Evolutionary conservation across 495 filamentous ascomycete genomes (phyloP), one percentile per base, ranked within the genome.

Genomic region (Eremomyces bilateralis): DNA sequence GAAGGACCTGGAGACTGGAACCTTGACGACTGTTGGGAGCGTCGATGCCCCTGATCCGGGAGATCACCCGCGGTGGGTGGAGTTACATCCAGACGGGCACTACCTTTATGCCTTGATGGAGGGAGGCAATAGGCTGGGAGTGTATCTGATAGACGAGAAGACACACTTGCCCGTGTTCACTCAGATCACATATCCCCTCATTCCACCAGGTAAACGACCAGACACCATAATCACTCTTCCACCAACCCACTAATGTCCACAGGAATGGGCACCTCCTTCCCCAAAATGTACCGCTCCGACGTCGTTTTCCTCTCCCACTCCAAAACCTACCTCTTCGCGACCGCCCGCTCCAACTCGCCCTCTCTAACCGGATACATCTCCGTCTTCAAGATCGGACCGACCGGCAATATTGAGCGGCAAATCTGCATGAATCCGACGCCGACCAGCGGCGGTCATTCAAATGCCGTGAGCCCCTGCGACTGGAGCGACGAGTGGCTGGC

Each of bases 101-200:
- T 80, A 82, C 54, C 55, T 88, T 22, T 88, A 84, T 52, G 78
- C 65, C 10, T 63, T 88, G 36, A 88, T 83, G 77, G 80, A 88
- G 54, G 73, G 73, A 15, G 79, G 78, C 36, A 88, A 88, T 55
- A 63, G 70, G 34, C 52, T 88, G 35, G 76, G 63, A 43, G 73
- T 78, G 38, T 88, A 88, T 51, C 66, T 79, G 41, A 73, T 84
- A 52, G 76, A 83, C 53, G 65, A 71, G 47, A 56, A 60, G 31
- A 79, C 72, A 4, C 76, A 76, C 53, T 56, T 73, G 53, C 80
- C 80, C n/a, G 68, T 79, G n/a, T 83, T 78, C 53, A 83, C 78
- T 13, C 67, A 76, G 46, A 67, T 73, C 44, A 67, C 65, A 34
- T 84, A 70, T 49, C 78, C 80, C 3, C 53, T 88, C 34, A 73